Base-by-base conservation (phyloP, 1,284 basidiomycete species). In the Cryptococcus wingfieldii region DNA sequence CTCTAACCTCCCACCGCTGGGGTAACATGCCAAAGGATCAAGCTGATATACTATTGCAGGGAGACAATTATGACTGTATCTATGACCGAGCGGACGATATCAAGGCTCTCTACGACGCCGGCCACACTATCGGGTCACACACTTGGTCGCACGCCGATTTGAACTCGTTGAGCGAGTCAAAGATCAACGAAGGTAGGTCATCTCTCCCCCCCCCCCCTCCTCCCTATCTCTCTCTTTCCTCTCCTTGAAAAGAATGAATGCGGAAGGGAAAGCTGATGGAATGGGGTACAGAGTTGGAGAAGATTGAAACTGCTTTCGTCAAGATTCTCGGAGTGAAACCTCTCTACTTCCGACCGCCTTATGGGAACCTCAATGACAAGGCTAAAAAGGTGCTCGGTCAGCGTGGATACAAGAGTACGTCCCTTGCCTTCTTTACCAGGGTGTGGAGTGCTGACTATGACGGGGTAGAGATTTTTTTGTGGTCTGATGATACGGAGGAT, bases 71-170 rank as follows among this genome's bases (percentile, higher is more conserved):
- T 49, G 80, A 63, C n/a, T 83, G 83, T 69, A 84, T 84, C 62
- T 84, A 83, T 70, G 72, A 76, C 62, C 57, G 62, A 5, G 74
- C 72, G 10, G 64, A 74, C 46, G 57, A 65, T n/a, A 60, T 74
- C 53, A 61, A 65, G 47, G 65, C 60, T 27, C 58, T 67, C 2
- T 56, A 59, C 48, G 60, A 63, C 10, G 59, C 61, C 12, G 80
- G 80, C 3, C 82, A 83, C 67, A 81, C 82, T 49, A 63, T 84
- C 41, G 83, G 76, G 5, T 81, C 80, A 23, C 83, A 84, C 63
- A 82, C 82, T 28, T 84, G 83, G 83, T 71, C 73, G 6, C 83
- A 84, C 65, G 64, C 72, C 18, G 75, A 84, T 62, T 65, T 84
- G 18, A 76, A 73, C 27, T 78, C 67, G 2, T 70, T 83, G 41